Evolutionary conservation across 768 basidiomycete species (phyloP).

Genomic region (Exsudoporus frostii): DNA sequence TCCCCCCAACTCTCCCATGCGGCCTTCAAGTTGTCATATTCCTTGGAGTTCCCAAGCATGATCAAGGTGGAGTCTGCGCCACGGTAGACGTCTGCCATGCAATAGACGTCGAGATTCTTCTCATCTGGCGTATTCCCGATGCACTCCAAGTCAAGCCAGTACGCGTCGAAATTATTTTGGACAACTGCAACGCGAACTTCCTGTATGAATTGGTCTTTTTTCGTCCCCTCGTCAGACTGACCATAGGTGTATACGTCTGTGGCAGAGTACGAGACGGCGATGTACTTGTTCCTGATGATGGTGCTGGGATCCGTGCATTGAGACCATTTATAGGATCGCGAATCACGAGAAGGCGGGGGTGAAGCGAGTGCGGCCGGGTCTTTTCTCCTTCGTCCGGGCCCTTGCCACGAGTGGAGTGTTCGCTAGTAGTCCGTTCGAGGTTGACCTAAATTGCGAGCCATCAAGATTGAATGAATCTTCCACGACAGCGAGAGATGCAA

Average conservation of each 20-base stretch:
- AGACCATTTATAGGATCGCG: constrained; percentile 3
- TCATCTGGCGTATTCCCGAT: constrained; percentile 11
- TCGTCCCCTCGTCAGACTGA: not conserved
- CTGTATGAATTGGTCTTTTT: constrained; percentile 3
- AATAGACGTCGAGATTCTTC: constrained; percentile 15
- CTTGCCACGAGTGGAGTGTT: constrained; percentile 5
- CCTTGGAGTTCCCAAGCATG: not conserved
- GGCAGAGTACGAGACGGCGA: constrained; percentile 17
- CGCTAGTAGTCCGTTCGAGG: no score
- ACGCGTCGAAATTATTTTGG: constrained; percentile 5
- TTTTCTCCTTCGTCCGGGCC: not conserved
- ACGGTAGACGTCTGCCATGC: constrained; percentile 20
- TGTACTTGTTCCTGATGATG: constrained; percentile 8
- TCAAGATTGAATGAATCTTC: no score
- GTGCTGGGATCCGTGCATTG: not conserved
- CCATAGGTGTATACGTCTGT: constrained; percentile 9
- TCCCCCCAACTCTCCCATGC: no score
- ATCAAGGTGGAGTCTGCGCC: constrained; percentile 13
- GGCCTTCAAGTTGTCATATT: no score
- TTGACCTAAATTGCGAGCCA: no score
- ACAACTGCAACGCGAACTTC: constrained; percentile 3
- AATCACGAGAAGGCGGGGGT: constrained; percentile 13
- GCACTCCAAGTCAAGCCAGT: constrained; percentile 22
- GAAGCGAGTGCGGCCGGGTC: constrained; percentile 7
- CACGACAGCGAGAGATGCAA: no score